phyloP scores from a whole-genome alignment of 106 monocot genomes.

The Agapanthus africanus region DNA sequence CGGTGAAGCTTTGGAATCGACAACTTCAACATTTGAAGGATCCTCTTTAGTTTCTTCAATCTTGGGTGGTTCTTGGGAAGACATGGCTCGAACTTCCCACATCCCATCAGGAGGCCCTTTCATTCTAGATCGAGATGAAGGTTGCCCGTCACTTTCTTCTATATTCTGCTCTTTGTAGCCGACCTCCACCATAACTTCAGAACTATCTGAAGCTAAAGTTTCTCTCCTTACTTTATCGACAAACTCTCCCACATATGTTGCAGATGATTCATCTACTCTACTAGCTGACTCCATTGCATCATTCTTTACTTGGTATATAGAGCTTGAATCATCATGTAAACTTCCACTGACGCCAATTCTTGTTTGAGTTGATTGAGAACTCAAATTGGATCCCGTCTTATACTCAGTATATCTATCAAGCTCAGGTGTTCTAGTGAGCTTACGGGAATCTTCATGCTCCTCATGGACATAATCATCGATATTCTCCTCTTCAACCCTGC shows the following conservation, averaged over 20 bases:
- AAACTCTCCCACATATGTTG: constrained; percentile 20
- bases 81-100: constrained; percentile 37
- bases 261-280: constrained; percentile 18
- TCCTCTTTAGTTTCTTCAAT: constrained; percentile 25
- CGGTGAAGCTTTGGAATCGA: constrained; percentile 7
- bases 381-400: not conserved
- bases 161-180: too few relatives aligned
- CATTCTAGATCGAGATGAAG: constrained; percentile 23
- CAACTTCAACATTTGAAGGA: constrained; percentile 12
- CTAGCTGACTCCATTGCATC: constrained; percentile 12
- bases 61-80: constrained; percentile 23
- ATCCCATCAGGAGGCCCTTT: constrained; percentile 70
- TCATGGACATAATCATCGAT: too few relatives aligned
- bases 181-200: not conserved
- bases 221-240: constrained; percentile 23
- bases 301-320: not conserved
- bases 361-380: too few relatives aligned
- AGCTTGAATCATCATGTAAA: too few relatives aligned
- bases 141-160: constrained; percentile 21
- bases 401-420: too few relatives aligned
- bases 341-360: too few relatives aligned
- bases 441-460: too few relatives aligned
- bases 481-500: not conserved
- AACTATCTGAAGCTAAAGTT: not conserved
- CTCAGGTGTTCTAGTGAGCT: too few relatives aligned